These are phyloP conservation scores for Ophiocordyceps camponoti-saundersi DNA, from an alignment of 2,329 filamentous ascomycete genomes.

Conservation along the genomic window DNA sequence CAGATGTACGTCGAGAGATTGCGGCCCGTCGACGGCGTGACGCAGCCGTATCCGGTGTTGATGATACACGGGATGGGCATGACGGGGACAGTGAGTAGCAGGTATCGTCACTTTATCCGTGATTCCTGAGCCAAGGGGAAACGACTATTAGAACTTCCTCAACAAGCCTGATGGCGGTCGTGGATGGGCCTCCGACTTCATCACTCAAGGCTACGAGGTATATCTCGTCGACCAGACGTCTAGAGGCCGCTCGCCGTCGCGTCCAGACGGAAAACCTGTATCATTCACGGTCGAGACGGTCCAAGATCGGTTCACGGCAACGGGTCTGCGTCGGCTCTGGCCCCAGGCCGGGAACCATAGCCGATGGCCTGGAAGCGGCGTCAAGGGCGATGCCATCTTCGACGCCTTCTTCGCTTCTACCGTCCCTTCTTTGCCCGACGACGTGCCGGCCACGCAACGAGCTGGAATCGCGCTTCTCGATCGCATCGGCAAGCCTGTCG, in stretches of 20 bases:
- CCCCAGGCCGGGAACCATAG: constrained; percentile 22
- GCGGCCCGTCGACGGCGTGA: constrained; percentile 11
- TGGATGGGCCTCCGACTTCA: constrained; percentile 30
- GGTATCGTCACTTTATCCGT: neutral
- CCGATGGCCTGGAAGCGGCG: constrained; percentile 24
- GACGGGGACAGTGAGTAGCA: constrained; percentile 18
- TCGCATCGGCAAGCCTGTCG: constrained; percentile 20
- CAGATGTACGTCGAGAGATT: constrained; percentile 39
- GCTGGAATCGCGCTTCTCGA: constrained; percentile 25
- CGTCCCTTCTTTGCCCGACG: constrained; percentile 17
- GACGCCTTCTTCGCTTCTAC: constrained; percentile 23
- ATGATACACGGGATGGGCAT: constrained; percentile 25
- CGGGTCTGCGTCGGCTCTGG: constrained; percentile 16
- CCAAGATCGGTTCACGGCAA: constrained; percentile 20
- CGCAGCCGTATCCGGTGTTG: constrained; percentile 16
- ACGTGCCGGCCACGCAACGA: constrained; percentile 13
- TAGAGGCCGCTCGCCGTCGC: constrained; percentile 25
- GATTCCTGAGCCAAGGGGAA: neutral
- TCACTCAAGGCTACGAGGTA: constrained; percentile 26
- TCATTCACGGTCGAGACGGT: constrained; percentile 17
- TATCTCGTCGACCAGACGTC: constrained; percentile 29
- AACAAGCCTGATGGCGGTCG: constrained; percentile 15
- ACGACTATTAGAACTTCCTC: constrained; percentile 18
- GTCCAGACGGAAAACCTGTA: constrained; percentile 3
- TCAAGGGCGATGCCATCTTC: constrained; percentile 21